Percentiles rank a stretch among this genome's conserved stretches.
phyloP scores from a whole-genome alignment of 2,329 filamentous ascomycete genomes.

The Phoma sp. region DNA sequence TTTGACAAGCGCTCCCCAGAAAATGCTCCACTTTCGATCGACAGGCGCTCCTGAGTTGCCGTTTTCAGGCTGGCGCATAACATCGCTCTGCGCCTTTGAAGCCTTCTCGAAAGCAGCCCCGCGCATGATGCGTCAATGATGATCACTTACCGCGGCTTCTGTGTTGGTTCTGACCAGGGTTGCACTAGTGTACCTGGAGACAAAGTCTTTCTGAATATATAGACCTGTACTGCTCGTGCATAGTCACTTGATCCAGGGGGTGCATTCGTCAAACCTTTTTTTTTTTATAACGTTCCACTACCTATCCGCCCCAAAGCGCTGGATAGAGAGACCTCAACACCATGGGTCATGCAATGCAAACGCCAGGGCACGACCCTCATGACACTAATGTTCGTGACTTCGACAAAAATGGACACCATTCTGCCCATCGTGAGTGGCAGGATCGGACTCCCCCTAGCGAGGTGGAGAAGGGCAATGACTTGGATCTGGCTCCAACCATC shows the following conservation, averaged over 20 bases:
- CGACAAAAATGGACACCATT: slow-evolving; percentile 1
- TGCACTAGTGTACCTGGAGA: slow-evolving; percentile 3
- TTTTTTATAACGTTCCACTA: slow-evolving; percentile 9
- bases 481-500: slow-evolving; percentile 14
- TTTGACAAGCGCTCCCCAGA: slow-evolving; percentile 3
- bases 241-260: slow-evolving; percentile 2
- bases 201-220: slow-evolving; percentile 6
- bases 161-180: not conserved
- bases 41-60: not conserved
- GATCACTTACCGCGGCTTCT: slow-evolving; percentile 16
- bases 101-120: not conserved
- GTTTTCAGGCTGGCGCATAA: not conserved
- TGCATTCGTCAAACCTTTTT: slow-evolving; percentile 8
- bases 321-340: not conserved
- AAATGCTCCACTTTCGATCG: slow-evolving; percentile 3
- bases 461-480: slow-evolving; percentile 22
- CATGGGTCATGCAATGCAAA: slow-evolving; percentile 18
- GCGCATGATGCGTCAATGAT: slow-evolving; percentile 1
- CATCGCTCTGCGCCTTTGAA: slow-evolving; percentile 1
- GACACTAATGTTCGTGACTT: slow-evolving; percentile 8
- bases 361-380: slow-evolving; percentile 14
- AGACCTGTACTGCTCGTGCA: slow-evolving; percentile 9
- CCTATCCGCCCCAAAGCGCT: not conserved
- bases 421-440: slow-evolving; percentile 19
- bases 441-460: slow-evolving; percentile 27